Conservation (phyloP, 352 stramenopile species). For the Phytophthora agathidicida region DNA sequence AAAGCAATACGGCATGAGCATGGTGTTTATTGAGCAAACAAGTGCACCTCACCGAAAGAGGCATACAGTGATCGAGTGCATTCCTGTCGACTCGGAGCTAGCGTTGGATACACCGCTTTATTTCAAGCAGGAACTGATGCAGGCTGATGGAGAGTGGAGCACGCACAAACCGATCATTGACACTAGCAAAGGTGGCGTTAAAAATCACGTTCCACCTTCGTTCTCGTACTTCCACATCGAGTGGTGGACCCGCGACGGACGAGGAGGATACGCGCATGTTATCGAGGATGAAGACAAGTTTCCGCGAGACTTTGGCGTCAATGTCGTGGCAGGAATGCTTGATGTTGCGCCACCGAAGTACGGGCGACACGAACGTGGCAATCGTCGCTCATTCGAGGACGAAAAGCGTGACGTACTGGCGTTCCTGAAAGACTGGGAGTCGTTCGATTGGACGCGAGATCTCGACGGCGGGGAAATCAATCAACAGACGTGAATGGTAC, state of each 20-base stretch:
- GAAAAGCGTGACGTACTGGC: constrained; percentile 68
- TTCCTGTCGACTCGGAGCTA: constrained; percentile 69
- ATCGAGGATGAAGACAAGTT: constrained; percentile 85
- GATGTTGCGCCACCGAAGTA: constrained; percentile 72
- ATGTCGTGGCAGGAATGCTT: constrained; percentile 80
- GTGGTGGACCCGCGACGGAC: constrained; percentile 47
- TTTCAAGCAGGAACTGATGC: constrained; percentile 85
- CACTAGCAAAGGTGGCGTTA: constrained; percentile 64
- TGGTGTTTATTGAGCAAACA: constrained; percentile 86
- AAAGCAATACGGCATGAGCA: constrained; percentile 53
- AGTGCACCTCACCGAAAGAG: constrained; percentile 59
- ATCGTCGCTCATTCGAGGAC: constrained; percentile 48
- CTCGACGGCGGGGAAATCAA: constrained; percentile 70
- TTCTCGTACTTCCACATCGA: constrained; percentile 90
- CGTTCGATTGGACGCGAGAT: constrained; percentile 77
- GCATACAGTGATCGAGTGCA: constrained; percentile 83
- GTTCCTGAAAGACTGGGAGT: constrained; percentile 72
- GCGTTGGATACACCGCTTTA: constrained; percentile 74
- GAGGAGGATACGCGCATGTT: constrained; percentile 77
- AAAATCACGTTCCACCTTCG: constrained; percentile 68
- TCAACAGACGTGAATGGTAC: background rate
- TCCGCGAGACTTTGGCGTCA: constrained; percentile 76
- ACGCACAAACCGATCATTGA: constrained; percentile 87
- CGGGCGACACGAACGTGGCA: constrained; percentile 43
- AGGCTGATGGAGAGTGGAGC: constrained; percentile 78